phyloP scores from a whole-genome alignment of 257 asterid genomes.

The Solanum chilense region DNA sequence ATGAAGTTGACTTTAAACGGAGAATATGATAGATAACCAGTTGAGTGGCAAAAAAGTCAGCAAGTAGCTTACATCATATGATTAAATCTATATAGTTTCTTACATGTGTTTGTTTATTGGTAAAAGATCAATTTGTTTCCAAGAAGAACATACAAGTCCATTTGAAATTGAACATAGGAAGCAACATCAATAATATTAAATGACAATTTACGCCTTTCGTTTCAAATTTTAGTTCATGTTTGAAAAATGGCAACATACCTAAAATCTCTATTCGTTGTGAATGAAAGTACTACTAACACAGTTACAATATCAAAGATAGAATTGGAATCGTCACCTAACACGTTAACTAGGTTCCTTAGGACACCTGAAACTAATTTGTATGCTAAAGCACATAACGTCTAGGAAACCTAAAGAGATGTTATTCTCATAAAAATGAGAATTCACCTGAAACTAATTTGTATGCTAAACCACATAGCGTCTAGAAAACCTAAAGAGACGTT shows the following conservation, averaged over 20 bases:
- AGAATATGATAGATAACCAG: neutral
- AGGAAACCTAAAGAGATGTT: neutral
- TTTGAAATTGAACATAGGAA: neutral
- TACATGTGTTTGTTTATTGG: neutral
- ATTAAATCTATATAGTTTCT: neutral
- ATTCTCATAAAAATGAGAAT: neutral
- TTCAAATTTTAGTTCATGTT: neutral
- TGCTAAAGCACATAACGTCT: neutral
- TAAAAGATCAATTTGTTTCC: neutral
- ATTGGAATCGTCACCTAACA: neutral
- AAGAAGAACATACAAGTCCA: neutral
- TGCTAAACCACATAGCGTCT: neutral
- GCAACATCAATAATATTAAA: neutral
- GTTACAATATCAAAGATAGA: neutral
- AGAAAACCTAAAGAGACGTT: neutral
- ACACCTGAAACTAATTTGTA: neutral
- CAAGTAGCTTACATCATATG: neutral
- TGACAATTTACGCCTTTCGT: neutral
- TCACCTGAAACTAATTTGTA: neutral
- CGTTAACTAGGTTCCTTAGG: neutral
- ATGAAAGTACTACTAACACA: neutral
- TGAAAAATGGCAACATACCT: neutral
- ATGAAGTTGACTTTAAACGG: neutral
- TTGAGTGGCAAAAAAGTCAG: neutral
- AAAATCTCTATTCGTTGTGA: neutral